These are phyloP conservation scores for Raddia distichophylla DNA, from an alignment of 176 grass and related monocot genomes.

Conservation along the genomic window DNA sequence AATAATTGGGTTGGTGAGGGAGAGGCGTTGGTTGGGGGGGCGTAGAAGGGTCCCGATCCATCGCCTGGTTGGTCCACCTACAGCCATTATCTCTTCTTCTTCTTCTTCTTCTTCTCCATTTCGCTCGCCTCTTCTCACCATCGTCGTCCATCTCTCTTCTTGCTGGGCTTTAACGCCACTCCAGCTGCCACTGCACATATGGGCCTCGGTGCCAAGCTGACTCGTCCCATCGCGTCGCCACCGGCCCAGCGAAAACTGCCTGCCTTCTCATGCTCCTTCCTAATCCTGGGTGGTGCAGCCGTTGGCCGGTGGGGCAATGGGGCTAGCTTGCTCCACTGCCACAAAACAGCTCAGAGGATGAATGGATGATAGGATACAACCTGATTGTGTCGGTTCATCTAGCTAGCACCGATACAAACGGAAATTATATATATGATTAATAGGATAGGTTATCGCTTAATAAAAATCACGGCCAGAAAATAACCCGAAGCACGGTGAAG, in stretches of 20 bases:
- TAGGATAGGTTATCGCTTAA: too few species aligned
- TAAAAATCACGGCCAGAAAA: too few species aligned
- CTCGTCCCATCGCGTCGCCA: not conserved
- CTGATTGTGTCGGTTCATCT: too few species aligned
- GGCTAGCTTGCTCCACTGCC: too few species aligned
- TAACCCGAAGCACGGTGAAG: too few species aligned
- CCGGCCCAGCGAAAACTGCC: constrained; percentile 9
- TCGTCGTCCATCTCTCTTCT: not conserved
- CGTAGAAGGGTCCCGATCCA: constrained; percentile 33
- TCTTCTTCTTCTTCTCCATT: not conserved
- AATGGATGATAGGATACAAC: too few species aligned
- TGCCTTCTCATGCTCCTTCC: too few species aligned
- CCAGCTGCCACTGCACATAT: not conserved
- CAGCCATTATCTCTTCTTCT: constrained; percentile 49
- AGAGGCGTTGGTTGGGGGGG: constrained; percentile 44
- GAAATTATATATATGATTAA: too few species aligned
- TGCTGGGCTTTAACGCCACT: constrained; percentile 56
- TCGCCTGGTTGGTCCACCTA: constrained; percentile 72
- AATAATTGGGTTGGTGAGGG: constrained; percentile 57
- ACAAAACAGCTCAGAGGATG: too few species aligned
- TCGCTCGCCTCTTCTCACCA: not conserved
- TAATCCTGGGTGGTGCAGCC: too few species aligned
- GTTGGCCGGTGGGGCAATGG: too few species aligned
- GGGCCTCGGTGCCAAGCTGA: constrained; percentile 11
- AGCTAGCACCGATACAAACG: too few species aligned